Evolutionary conservation across 1,139 yeast species (phyloP).

Genomic region (Geotrichum carabidarum): DNA sequence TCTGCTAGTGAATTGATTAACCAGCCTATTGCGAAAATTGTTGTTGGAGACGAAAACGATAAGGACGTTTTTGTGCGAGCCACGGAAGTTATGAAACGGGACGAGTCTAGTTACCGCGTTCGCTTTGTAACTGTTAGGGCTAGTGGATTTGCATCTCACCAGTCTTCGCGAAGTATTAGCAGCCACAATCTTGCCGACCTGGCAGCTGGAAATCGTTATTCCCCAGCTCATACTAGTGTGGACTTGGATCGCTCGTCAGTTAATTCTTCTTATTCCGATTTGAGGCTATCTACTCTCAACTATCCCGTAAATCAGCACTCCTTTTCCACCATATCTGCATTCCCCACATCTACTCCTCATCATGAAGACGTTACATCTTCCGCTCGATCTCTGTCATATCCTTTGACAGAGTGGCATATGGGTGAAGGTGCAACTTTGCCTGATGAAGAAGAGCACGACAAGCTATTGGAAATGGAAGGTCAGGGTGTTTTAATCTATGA

Average conservation of each 20-base stretch:
- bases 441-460: background rate
- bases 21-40: conserved; percentile 57
- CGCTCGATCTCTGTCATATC: conserved; percentile 28
- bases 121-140: conserved; percentile 44
- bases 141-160: background rate
- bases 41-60: conserved; percentile 66
- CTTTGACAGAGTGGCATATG: conserved; percentile 23
- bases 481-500: conserved; percentile 92
- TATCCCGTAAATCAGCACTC: background rate
- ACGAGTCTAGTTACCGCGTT: conserved; percentile 74
- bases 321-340: background rate
- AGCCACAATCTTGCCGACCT: background rate
- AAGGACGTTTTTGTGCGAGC: conserved; percentile 66
- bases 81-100: conserved; percentile 61
- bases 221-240: conserved; percentile 47
- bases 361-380: conserved; percentile 24
- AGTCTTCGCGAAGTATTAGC: conserved; percentile 1
- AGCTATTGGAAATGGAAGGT: conserved; percentile 68
- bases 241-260: conserved; percentile 15
- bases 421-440: background rate
- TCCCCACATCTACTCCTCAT: conserved; percentile 7
- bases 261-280: conserved; percentile 12
- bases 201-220: background rate
- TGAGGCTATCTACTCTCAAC: background rate
- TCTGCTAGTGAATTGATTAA: conserved; percentile 50